Evolutionary conservation across 2,329 filamentous ascomycete genomes (phyloP), one percentile per base, ranked within the genome.

Genomic region (Thermoascus crustaceus): DNA sequence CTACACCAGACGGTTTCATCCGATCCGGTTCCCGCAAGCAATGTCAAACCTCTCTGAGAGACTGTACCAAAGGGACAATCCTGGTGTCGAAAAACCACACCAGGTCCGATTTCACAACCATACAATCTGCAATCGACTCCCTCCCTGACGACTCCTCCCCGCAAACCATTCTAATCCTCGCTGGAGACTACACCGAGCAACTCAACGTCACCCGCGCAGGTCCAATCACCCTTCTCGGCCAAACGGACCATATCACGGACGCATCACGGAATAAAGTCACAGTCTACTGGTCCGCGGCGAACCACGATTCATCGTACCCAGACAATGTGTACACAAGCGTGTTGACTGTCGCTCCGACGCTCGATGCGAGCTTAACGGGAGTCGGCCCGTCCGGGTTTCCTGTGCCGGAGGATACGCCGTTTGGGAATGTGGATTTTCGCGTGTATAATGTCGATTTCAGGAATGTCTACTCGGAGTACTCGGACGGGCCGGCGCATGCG

Each of bases 391-490:
- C 74, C 0, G 79, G 79, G 0, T 77, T 71, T 46, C 57, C 74
- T 0, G 76, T 83, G 0, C 74, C 77, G 0, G 64, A 56, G 0
- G 69, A 64, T 30, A 82, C 78, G 0, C 76, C 77, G 0, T 80
- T 81, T 41, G 79, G 79, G 2, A 78, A 72, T 48, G 52, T 46
- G 1, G 70, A 82, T 50, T 82, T 83, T 53, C 66, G 77, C 6
- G 75, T 70, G 0, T 82, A 83, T 54, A 82, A 82, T 47, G 61
- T 83, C 24, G 72, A 83, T 48, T 76, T 82, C 43, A 63, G 71
- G 13, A 83, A 83, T 46, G 67, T 73, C 29, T 78, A 68, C 45
- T 60, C 64, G 0, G 70, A 71, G 18, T 65, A 63, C 38, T 57
- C 70, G 2, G 66, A 66, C 22, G 76, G 76, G 0, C 79, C 78